Evolutionary conservation across 2,329 filamentous ascomycete genomes (phyloP), one percentile per base, ranked within the genome.

Genomic region (Fusarium torreyae): DNA sequence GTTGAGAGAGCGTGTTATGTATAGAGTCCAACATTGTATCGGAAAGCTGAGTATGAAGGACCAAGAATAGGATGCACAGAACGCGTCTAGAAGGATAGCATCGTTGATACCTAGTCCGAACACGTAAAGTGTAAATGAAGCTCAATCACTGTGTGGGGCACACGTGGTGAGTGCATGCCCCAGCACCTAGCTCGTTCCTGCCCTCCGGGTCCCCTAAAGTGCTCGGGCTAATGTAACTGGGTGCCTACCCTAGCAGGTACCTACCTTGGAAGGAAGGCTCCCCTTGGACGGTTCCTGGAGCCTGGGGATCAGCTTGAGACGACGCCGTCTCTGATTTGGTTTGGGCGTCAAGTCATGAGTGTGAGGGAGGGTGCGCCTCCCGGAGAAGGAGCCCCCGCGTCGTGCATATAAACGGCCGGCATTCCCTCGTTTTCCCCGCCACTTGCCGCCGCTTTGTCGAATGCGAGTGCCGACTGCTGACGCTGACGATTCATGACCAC

Each of bases 341-440:
- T 68, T 68, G 48, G 49, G 48, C 28, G 51, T 57, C 24, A 63
- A 51, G 63, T 54, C 63, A 70, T 53, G 50, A 46, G 57, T 51
- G 40, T 8, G 15, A 42, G 39, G 18, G 39, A 18, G 13, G 20
- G 40, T 42, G 40, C 40, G 28, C 28, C 28, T 31, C 28, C 28
- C 28, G 28, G 28, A 13, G 28, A 26, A 42, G 57, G 31, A 26
- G 42, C 64, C 70, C 67, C 68, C 69, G 72, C 65, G 70, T 77
- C 77, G 77, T 78, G 81, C 82, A 85, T 84, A 84, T 85, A 85
- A 84, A 85, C 82, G 81, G 73, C 74, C 76, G 76, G 72, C 75
- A 78, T 80, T 83, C 81, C 81, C 81, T 79, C 57, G 55, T 60
- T 66, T 62, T 56, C 54, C 59, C 69, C 69, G 62, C 72, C 59